Base-by-base conservation (phyloP, 1,284 basidiomycete species). In the Rhodotorula mucilaginosa region DNA sequence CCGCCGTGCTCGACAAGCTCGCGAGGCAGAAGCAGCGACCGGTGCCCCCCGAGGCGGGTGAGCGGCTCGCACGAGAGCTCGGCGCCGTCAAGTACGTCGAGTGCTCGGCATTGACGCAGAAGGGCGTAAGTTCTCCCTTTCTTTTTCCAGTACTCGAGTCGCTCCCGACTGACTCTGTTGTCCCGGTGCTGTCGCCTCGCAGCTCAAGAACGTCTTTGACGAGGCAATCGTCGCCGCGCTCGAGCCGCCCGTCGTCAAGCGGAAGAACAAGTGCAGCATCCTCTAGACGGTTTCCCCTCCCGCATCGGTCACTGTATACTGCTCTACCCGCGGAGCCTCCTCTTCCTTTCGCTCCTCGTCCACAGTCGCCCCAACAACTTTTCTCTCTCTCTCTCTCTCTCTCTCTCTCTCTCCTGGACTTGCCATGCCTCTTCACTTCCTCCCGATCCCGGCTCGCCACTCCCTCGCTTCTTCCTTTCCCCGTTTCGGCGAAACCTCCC, bases 51-150 rank as follows among this genome's bases (percentile, higher is more conserved):
- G 96, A 97, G 79, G 88, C 90, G 79, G 97, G 97, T 71, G 94
- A 97, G 83, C 85, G 92, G 79, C 88, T 99, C 79, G 95, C 96
- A 52, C 86, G 92, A 81, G 97, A 99, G 80, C 85, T 99, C 64
- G 95, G 95, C 57, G 96, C 95, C 51, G 94, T 99, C 83, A 99
- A 98, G 83, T 99, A 97, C 82, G 95, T 98, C 71, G 96, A 99
- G 84, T 99, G 97, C 84, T 98, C 95, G 70, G 97, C 96, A 63
- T 84, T 99, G 83, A 99, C 97, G 77, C 96, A 99, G 87, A 94
- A 95, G 86, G 96, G 97, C 13, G 76, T 79, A 60, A 64, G 78
- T 73, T 7, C 21, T 0, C 61, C 47, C 39, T 44, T n/a, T 34
- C 19, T n/a, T 46, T 44, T 7, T 10, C 12, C 39, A 8, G 39